phyloP scores from a whole-genome alignment of 163 green algal species.

The Chlorella variabilis region DNA sequence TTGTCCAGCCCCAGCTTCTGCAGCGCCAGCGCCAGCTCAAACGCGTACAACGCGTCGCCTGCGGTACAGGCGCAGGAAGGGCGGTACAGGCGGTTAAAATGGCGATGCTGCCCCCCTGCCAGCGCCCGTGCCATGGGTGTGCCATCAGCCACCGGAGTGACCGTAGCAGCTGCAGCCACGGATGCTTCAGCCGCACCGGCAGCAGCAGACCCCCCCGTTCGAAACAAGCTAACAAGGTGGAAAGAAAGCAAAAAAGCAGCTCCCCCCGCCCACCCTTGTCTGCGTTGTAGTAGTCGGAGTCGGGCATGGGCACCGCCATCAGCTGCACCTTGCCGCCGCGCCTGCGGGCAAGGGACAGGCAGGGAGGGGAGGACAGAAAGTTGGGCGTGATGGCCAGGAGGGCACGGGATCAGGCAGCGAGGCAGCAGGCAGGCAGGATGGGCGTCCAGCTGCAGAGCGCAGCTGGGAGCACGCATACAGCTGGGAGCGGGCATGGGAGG shows the following conservation, averaged over 20 bases:
- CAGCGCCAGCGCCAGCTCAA: constrained; percentile 83
- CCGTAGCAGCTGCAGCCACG: too few relatives aligned
- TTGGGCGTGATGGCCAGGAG: background rate
- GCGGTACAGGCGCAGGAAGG: background rate
- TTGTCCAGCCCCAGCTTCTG: constrained; percentile 90
- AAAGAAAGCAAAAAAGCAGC: too few relatives aligned
- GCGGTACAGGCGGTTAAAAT: background rate
- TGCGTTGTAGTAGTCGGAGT: constrained; percentile 63
- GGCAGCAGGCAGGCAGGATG: too few relatives aligned
- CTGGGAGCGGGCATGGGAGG: too few relatives aligned
- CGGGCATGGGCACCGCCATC: constrained; percentile 65
- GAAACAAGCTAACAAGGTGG: too few relatives aligned
- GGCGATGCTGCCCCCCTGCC: too few relatives aligned
- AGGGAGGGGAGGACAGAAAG: background rate
- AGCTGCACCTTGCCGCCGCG: constrained; percentile 81
- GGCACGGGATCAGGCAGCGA: background rate
- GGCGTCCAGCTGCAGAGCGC: too few relatives aligned
- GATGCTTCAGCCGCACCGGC: too few relatives aligned
- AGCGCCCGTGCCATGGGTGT: too few relatives aligned
- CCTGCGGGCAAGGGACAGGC: background rate
- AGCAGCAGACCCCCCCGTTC: too few relatives aligned
- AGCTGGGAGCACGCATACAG: too few relatives aligned
- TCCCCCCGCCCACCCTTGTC: constrained; percentile 15
- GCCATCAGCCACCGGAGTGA: too few relatives aligned
- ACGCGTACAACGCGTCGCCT: constrained; percentile 74